phyloP scores from a whole-genome alignment of 2,329 filamentous ascomycete species.

The Scedosporium apiospermum region DNA sequence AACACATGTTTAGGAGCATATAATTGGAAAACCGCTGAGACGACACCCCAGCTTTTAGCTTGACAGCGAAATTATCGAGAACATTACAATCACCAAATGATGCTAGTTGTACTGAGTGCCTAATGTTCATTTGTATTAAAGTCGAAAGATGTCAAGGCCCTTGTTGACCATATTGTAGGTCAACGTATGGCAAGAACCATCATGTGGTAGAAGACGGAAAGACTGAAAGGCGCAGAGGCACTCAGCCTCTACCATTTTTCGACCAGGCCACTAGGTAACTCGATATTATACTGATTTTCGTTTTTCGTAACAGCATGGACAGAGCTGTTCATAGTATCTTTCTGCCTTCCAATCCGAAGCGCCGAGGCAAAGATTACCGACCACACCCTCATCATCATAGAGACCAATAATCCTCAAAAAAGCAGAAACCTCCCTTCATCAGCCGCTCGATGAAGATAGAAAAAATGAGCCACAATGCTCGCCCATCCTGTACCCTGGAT shows the following conservation, averaged over 20 bases:
- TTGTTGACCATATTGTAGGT: too few relatives aligned
- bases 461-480: not conserved
- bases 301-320: not conserved
- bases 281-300: not conserved
- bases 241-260: not conserved
- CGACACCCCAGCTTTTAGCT: too few relatives aligned
- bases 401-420: not conserved
- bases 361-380: not conserved
- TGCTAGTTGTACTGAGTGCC: too few relatives aligned
- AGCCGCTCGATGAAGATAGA: not conserved
- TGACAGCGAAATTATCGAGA: too few relatives aligned
- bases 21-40: not conserved
- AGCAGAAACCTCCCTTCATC: not conserved
- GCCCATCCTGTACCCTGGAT: not conserved
- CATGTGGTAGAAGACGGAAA: too few relatives aligned
- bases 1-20: not conserved
- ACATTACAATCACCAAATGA: too few relatives aligned
- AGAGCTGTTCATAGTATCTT: not conserved
- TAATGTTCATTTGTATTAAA: too few relatives aligned
- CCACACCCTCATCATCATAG: not conserved
- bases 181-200: not conserved
- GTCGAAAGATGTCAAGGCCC: too few relatives aligned
- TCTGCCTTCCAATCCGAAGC: not conserved
- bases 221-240: too few relatives aligned
- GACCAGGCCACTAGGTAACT: not conserved